These are phyloP conservation scores for Lipomyces starkeyi DNA, from an alignment of 805 yeast species.

Conservation along the genomic window DNA sequence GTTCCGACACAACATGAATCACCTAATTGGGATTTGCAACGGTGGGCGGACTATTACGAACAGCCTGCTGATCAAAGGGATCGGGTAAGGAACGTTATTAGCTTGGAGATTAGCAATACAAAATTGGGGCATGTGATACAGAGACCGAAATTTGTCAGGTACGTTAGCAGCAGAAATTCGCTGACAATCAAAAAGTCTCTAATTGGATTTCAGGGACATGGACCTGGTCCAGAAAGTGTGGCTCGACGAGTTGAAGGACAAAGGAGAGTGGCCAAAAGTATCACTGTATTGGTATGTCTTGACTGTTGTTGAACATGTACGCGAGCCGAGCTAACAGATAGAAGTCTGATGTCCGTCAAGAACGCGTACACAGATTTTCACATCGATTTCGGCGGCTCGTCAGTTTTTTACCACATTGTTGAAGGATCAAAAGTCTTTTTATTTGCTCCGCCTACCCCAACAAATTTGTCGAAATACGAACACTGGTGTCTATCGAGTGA, in stretches of 20 bases:
- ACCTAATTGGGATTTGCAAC: slow-evolving; percentile 68
- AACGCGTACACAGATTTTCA: slow-evolving; percentile 89
- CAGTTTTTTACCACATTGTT: slow-evolving; percentile 84
- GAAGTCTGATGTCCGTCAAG: slow-evolving; percentile 74
- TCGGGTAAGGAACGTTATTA: slow-evolving; percentile 77
- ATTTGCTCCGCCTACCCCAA: slow-evolving; percentile 75
- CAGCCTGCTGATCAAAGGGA: slow-evolving; percentile 56
- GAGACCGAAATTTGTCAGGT: slow-evolving; percentile 69
- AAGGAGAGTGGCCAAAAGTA: slow-evolving; percentile 46
- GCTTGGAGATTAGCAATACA: slow-evolving; percentile 74
- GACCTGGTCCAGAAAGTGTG: slow-evolving; percentile 77
- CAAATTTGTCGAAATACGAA: slow-evolving; percentile 65
- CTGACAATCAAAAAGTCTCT: no score
- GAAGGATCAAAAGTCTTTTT: slow-evolving; percentile 77
- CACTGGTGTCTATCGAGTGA: slow-evolving; percentile 73
- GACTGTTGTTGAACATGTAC: background rate
- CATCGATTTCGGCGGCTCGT: slow-evolving; percentile 89
- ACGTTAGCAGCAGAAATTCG: slow-evolving; percentile 36
- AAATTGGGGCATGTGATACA: slow-evolving; percentile 56
- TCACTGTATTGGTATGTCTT: slow-evolving; percentile 63
- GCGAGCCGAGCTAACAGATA: background rate
- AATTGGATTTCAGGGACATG: slow-evolving; percentile 44
- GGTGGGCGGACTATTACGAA: slow-evolving; percentile 76
- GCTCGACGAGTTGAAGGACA: slow-evolving; percentile 46
- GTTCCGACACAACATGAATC: slow-evolving; percentile 72